Evolutionary conservation across 108 stramenopile genomes (phyloP), one percentile per base, ranked within the genome.

Genomic region (Bacterosira constricta): DNA sequence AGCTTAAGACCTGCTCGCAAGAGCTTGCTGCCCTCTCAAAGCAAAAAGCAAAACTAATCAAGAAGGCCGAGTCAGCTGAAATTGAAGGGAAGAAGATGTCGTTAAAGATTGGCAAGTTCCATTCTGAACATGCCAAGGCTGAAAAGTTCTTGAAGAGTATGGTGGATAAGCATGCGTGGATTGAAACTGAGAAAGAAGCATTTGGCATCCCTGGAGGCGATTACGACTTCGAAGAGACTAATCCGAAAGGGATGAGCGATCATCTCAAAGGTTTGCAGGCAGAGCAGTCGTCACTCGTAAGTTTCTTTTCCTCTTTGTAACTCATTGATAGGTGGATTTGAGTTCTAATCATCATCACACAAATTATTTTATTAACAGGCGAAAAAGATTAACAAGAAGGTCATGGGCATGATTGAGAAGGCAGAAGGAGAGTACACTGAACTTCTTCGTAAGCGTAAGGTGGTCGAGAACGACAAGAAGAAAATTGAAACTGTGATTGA

Each of bases 321-420:
- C n/a, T n/a, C n/a, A n/a, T n/a, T n/a, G n/a, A n/a, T n/a, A n/a
- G n/a, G n/a, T n/a, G n/a, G n/a, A 49, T 20, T 0, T 49, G 8
- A 17, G 12, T 63, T 55, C 61, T 35, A 42, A 20, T 49, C 52
- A 32, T 31, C 23, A 11, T 36, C 25, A 39, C 34, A 31, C 29
- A 52, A 8, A 29, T 57, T 35, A 3, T 55, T 45, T 57, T 0
- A 64, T 32, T 49, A 23, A 37, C 63, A 97, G 85, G 79, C 90
- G 15, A 93, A 93, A 59, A 98, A 98, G 72, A 93, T 99, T 75
- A 99, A 99, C 84, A 98, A 98, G 85, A 97, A 98, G 72, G 98
- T 97, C 3, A 97, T 98, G 97, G 98, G 97, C 10, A 97, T 97
- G 97, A 98, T 99, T 64, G 99, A 99, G 63, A 98, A 96, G 77